A percentile compares a stretch with the other conserved stretches of the same genome.
phyloP scores from a whole-genome alignment of 345 rosid genomes.

The Raphanus raphanistrum region DNA sequence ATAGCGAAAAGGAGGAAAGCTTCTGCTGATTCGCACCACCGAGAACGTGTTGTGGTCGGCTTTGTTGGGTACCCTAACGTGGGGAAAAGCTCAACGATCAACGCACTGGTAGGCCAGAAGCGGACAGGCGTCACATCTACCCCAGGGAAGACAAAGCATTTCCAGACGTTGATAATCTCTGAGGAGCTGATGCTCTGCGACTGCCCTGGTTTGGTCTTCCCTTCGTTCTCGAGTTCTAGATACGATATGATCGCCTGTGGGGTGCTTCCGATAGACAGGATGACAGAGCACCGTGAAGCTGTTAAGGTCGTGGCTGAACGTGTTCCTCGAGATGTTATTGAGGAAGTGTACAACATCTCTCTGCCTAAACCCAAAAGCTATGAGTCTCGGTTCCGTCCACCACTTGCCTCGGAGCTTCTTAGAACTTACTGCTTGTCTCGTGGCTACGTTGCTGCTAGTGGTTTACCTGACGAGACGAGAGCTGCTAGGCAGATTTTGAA shows the following conservation, averaged over 20 bases:
- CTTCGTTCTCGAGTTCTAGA: slow-evolving; percentile 89
- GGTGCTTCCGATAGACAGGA: slow-evolving; percentile 84
- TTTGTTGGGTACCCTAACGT: slow-evolving; percentile 90
- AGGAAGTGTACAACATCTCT: slow-evolving; percentile 68
- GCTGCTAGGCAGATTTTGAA: slow-evolving; percentile 87
- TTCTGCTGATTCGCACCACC: slow-evolving; percentile 27
- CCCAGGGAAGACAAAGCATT: slow-evolving; percentile 95
- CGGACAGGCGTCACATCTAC: slow-evolving; percentile 91
- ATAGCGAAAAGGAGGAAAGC: slow-evolving; percentile 57
- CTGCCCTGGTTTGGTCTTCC: slow-evolving; percentile 90
- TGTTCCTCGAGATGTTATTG: slow-evolving; percentile 66
- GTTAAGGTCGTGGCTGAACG: slow-evolving; percentile 81
- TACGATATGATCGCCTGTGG: slow-evolving; percentile 94
- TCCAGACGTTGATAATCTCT: slow-evolving; percentile 83
- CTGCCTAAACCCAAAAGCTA: slow-evolving; percentile 86
- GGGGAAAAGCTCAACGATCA: slow-evolving; percentile 93
- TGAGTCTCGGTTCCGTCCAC: slow-evolving; percentile 73
- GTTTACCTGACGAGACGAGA: slow-evolving; percentile 87
- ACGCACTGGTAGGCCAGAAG: slow-evolving; percentile 92
- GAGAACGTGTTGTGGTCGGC: slow-evolving; percentile 66
- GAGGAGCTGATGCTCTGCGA: slow-evolving; percentile 82
- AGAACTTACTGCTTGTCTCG: slow-evolving; percentile 80
- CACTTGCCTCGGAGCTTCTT: slow-evolving; percentile 72
- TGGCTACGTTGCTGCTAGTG: slow-evolving; percentile 87
- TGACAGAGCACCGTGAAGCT: slow-evolving; percentile 91